Base-by-base conservation (phyloP, 352 stramenopile species). In the Phytophthora pinifolia region DNA sequence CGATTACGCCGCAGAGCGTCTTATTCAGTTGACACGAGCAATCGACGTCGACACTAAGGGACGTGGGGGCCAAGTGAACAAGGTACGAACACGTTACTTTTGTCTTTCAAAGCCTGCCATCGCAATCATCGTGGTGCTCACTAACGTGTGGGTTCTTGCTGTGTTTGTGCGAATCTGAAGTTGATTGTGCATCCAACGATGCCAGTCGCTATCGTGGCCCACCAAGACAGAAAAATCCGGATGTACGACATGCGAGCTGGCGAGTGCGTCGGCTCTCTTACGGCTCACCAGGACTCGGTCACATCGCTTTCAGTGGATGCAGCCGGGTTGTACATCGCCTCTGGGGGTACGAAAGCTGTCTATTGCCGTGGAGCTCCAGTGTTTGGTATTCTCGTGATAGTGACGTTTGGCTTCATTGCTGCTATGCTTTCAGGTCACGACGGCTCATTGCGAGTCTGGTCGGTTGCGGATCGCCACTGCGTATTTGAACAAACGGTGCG, bases 191-290 rank as follows among this genome's bases (percentile, higher is more conserved):
- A 95, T 48, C 86, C 86, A 7, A 93, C 79, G 4, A 92, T 95
- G 83, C 86, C 86, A 5, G 56, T 95, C 9, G 79, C 81, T 34
- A 80, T 95, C 58, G 85, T 78, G 41, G 86, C 79, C 6, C 86
- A 95, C 39, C 79, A 90, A 58, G 86, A 95, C 54, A 62, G 72
- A 22, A 91, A 91, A 61, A 84, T 95, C 38, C 79, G 86, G 22
- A 76, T 95, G 70, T 95, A 94, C 57, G 86, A 95, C 65, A 81
- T 95, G 65, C 86, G 86, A 45, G 80, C 79, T 63, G 86, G 83
- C 25, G 82, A 95, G 38, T 92, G 86, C 64, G 74, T 95, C 13
- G 78, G 76, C 10, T 79, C 66, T 20, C 67, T 95, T 18, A 80
- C 80, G 42, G 86, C 86, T 15, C 86, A 95, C 54, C 83, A 92